phyloP scores from a whole-genome alignment of 805 yeast species.

The Candida pseudoglaebosa region DNA sequence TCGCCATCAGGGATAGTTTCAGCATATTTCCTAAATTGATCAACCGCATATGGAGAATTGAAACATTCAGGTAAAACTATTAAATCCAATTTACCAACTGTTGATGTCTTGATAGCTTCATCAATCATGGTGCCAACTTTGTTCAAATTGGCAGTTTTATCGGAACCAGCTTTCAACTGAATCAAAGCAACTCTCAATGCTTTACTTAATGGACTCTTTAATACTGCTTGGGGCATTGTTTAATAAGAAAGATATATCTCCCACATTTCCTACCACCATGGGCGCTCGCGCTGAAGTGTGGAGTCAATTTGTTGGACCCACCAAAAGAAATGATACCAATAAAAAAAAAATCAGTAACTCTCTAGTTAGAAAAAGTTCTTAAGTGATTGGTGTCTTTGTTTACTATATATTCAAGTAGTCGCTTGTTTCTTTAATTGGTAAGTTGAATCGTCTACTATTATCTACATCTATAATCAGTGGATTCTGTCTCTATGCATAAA shows the following conservation, averaged over 20 bases:
- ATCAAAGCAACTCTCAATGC: conserved; percentile 76
- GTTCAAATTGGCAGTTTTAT: conserved; percentile 71
- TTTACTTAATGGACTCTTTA: conserved; percentile 44
- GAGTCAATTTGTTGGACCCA: background rate
- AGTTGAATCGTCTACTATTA: too few species aligned
- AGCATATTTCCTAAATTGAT: conserved; percentile 81
- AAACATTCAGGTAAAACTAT: conserved; percentile 93
- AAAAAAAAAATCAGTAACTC: too few species aligned
- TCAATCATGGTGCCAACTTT: conserved; percentile 62
- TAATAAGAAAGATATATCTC: too few species aligned
- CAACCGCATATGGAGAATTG: conserved; percentile 91
- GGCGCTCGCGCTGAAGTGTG: background rate
- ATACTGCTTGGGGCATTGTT: conserved; percentile 12
- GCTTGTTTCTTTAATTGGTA: too few species aligned
- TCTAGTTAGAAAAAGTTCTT: too few species aligned
- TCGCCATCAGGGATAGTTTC: conserved; percentile 80
- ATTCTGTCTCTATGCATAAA: too few species aligned
- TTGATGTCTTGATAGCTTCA: conserved; percentile 48
- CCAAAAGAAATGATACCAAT: too few species aligned
- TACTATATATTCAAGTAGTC: too few species aligned
- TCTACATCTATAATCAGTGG: too few species aligned
- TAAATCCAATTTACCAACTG: conserved; percentile 48
- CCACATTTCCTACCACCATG: conserved; percentile 23
- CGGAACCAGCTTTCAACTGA: conserved; percentile 78
- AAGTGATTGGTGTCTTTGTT: too few species aligned